phyloP scores from a whole-genome alignment of 176 grass and related monocot species.

The Oryza longistaminata region DNA sequence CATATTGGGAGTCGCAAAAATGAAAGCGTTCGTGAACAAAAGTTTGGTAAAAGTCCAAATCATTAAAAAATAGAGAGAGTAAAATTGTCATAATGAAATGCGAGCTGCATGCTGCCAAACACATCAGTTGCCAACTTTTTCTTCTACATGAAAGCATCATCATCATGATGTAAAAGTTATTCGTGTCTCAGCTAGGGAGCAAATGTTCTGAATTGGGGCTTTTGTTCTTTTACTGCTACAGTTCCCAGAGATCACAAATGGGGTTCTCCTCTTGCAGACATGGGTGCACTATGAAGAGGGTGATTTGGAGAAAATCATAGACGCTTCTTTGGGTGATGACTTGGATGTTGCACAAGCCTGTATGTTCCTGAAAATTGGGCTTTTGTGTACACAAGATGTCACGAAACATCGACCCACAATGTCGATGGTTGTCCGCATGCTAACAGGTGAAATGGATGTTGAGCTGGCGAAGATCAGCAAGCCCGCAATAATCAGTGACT shows the following conservation, averaged over 20 bases:
- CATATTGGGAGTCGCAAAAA: background rate
- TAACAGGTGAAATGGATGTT: conserved; percentile 53
- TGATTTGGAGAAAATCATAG: conserved; percentile 56
- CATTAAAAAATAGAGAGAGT: background rate
- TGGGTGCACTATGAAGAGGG: conserved; percentile 72
- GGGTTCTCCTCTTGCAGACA: conserved; percentile 78
- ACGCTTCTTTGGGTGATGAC: conserved; percentile 58
- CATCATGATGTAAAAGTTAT: background rate
- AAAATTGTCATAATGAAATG: background rate
- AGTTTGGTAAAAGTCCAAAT: background rate
- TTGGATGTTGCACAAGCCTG: conserved; percentile 65
- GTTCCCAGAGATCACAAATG: conserved; percentile 66
- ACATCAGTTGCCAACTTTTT: conserved; percentile 17
- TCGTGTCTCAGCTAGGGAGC: conserved; percentile 13
- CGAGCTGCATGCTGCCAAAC: conserved; percentile 1
- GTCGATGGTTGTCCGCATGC: conserved; percentile 53
- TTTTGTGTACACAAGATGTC: conserved; percentile 81
- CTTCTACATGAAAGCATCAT: conserved; percentile 4
- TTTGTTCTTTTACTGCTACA: conserved; percentile 56
- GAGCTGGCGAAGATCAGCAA: conserved; percentile 54
- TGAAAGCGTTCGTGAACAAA: background rate
- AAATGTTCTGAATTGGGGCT: conserved; percentile 32
- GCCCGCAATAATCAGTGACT: conserved; percentile 66
- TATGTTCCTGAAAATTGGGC: conserved; percentile 69
- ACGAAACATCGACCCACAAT: conserved; percentile 64